phyloP scores from a whole-genome alignment of 768 basidiomycete species.

The Mycena olivaceomarginata region DNA sequence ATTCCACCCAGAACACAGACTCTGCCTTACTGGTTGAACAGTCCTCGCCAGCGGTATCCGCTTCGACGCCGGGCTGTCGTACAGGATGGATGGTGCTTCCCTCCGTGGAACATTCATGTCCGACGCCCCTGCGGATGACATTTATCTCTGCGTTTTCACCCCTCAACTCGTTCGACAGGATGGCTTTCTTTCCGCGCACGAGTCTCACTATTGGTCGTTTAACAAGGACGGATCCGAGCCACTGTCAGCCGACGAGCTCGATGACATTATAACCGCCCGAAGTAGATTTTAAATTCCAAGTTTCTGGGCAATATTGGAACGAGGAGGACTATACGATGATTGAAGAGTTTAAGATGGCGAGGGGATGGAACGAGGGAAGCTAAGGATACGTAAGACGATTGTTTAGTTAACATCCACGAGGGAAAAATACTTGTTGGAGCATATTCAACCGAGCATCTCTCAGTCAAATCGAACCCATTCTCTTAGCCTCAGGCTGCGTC shows the following conservation, averaged over 20 bases:
- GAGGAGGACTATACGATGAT: too few species aligned
- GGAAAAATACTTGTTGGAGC: too few species aligned
- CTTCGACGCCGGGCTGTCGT: neutral
- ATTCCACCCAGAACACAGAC: neutral
- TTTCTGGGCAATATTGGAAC: too few species aligned
- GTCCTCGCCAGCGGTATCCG: too few species aligned
- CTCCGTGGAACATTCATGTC: slow-evolving; percentile 14
- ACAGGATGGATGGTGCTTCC: neutral
- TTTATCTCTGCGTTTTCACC: neutral
- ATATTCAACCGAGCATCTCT: too few species aligned
- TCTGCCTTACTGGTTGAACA: too few species aligned
- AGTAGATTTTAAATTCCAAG: neutral
- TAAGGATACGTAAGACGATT: too few species aligned
- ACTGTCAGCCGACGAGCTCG: neutral
- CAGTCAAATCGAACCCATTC: too few species aligned
- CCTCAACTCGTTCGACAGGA: neutral
- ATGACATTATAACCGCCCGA: neutral
- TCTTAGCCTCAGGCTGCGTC: too few species aligned
- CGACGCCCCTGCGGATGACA: neutral
- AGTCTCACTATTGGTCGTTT: slow-evolving; percentile 11
- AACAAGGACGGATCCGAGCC: neutral
- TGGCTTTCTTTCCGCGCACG: neutral
- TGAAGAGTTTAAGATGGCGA: too few species aligned
- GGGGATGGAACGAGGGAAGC: too few species aligned
- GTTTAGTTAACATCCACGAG: too few species aligned